Evolutionary conservation across 2,329 filamentous ascomycete genomes (phyloP).

Genomic region (Neoascochyta sp.): DNA sequence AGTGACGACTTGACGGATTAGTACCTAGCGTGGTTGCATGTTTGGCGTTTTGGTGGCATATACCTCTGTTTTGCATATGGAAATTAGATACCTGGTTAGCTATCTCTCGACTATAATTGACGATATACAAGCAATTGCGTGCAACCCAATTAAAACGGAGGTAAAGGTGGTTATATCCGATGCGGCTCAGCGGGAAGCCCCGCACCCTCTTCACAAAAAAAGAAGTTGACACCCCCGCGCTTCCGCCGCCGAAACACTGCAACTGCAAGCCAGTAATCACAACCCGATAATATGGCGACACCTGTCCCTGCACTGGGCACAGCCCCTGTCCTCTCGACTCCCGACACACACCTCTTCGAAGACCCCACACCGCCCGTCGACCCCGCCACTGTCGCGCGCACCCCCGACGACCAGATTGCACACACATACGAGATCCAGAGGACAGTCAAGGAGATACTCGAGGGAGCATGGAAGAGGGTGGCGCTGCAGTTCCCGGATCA

Average conservation of each 20-base stretch:
- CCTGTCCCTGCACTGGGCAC: conserved; percentile 22
- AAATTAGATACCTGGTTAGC: no score
- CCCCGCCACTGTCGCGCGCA: conserved; percentile 27
- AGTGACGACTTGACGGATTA: no score
- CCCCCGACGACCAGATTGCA: conserved; percentile 66
- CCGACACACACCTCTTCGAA: conserved; percentile 59
- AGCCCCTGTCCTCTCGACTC: conserved; percentile 60
- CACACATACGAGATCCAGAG: conserved; percentile 80
- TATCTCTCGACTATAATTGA: no score
- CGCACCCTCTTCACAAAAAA: no score
- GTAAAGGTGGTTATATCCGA: no score
- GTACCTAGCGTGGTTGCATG: no score
- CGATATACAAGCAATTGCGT: no score
- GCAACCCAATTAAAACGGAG: no score
- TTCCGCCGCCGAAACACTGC: conserved; percentile 3
- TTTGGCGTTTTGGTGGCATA: conserved; percentile 7
- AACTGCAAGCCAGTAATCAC: no score
- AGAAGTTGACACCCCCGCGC: no score
- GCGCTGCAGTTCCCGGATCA: conserved; percentile 94
- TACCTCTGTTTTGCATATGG: not conserved
- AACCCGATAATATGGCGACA: conserved; percentile 28
- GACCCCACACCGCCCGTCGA: conserved; percentile 46
- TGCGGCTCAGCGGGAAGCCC: no score
- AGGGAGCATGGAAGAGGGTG: conserved; percentile 68
- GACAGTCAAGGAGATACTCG: conserved; percentile 72